These are phyloP conservation scores for Monilinia aucupariae DNA, from an alignment of 2,329 filamentous ascomycete genomes.

Conservation along the genomic window DNA sequence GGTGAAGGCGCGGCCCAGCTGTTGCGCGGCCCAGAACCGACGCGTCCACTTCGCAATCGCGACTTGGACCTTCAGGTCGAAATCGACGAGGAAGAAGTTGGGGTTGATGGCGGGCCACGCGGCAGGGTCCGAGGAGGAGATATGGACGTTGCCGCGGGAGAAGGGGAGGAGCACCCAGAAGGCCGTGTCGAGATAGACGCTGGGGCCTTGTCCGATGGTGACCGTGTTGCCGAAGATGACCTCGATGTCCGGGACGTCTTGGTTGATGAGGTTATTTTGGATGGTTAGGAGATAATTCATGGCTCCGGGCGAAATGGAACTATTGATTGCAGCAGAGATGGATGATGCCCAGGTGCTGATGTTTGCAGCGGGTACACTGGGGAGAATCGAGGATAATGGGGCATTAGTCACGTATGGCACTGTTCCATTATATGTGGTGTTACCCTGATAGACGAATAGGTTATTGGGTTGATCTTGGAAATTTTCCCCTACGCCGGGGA, in stretches of 20 bases:
- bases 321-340: slow-evolving; percentile 26
- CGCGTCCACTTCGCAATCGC: slow-evolving; percentile 20
- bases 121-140: slow-evolving; percentile 37
- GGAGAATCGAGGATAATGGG: slow-evolving; percentile 24
- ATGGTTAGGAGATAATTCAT: slow-evolving; percentile 41
- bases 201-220: slow-evolving; percentile 17
- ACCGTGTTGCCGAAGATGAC: slow-evolving; percentile 36
- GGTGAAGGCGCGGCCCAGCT: not conserved
- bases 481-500: slow-evolving; percentile 29
- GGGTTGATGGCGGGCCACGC: slow-evolving; percentile 40
- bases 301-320: slow-evolving; percentile 30
- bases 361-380: slow-evolving; percentile 7
- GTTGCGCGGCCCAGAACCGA: slow-evolving; percentile 17
- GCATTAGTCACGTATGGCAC: slow-evolving; percentile 19
- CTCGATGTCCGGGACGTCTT: slow-evolving; percentile 43
- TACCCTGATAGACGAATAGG: slow-evolving; percentile 1
- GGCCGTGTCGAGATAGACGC: slow-evolving; percentile 35
- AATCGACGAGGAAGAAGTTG: slow-evolving; percentile 40
- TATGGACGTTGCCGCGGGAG: slow-evolving; percentile 41
- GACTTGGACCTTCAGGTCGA: slow-evolving; percentile 37
- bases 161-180: slow-evolving; percentile 40
- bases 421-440: slow-evolving; percentile 24
- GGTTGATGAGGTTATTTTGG: slow-evolving; percentile 46
- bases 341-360: slow-evolving; percentile 1
- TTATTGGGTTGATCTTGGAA: slow-evolving; percentile 29